Evolutionary conservation across 257 asterid species (phyloP).

Genomic region (Lycium ferocissimum): DNA sequence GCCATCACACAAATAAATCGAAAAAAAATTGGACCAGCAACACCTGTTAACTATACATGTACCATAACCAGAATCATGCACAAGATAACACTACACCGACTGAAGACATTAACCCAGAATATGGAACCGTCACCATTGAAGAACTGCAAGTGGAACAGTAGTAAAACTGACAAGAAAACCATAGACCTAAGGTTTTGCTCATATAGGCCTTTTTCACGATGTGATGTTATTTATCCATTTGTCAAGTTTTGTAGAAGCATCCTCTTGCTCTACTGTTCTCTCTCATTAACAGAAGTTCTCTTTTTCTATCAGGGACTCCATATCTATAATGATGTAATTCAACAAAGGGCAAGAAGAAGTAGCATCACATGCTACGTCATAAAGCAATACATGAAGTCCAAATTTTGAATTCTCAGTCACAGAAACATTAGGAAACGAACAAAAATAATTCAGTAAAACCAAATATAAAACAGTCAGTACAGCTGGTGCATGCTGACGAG

Average conservation of each 20-base stretch:
- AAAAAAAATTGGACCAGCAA: background rate
- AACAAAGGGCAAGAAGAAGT: background rate
- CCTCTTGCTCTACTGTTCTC: constrained; percentile 1
- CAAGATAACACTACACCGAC: background rate
- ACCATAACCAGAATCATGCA: constrained; percentile 13
- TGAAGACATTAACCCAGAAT: background rate
- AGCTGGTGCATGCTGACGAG: constrained; percentile 18
- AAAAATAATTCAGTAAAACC: background rate
- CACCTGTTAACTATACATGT: constrained; percentile 15
- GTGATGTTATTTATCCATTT: constrained; percentile 1
- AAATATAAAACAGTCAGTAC: background rate
- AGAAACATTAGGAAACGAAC: background rate
- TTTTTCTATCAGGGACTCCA: background rate
- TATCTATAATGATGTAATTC: constrained; percentile 3
- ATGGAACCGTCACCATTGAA: background rate
- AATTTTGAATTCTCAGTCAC: background rate
- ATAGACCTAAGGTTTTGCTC: constrained; percentile 19
- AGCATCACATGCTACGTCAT: background rate
- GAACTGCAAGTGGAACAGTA: constrained; percentile 10
- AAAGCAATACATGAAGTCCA: background rate
- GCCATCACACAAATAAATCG: constrained; percentile 25
- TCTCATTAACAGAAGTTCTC: background rate
- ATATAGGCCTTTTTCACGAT: background rate
- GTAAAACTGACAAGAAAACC: constrained; percentile 26
- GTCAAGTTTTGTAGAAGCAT: background rate